Evolutionary conservation across 1,139 yeast species (phyloP).

Genomic region (Suhomyces terraborum): DNA sequence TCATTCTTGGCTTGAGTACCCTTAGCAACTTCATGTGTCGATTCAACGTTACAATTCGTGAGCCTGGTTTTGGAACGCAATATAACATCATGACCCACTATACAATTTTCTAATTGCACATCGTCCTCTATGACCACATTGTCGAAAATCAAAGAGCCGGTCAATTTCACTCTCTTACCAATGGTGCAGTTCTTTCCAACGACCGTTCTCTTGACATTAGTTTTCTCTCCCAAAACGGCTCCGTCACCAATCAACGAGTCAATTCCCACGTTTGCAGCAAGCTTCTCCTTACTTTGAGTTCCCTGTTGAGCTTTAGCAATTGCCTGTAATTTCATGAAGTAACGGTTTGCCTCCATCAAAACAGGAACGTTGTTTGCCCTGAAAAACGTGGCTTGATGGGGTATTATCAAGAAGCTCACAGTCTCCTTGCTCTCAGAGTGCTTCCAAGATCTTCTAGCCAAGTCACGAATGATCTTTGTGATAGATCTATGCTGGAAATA

Average conservation of each 20-base stretch:
- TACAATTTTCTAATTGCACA: slow-evolving; percentile 83
- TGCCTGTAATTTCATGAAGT: slow-evolving; percentile 59
- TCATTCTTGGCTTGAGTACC: slow-evolving; percentile 80
- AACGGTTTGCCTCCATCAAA: slow-evolving; percentile 88
- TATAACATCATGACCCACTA: slow-evolving; percentile 69
- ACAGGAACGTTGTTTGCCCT: slow-evolving; percentile 79
- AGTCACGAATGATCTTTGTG: slow-evolving; percentile 74
- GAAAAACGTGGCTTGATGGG: slow-evolving; percentile 66
- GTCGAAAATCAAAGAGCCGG: slow-evolving; percentile 80
- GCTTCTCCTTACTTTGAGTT: slow-evolving; percentile 51
- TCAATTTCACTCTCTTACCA: slow-evolving; percentile 84
- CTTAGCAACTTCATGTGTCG: slow-evolving; percentile 64
- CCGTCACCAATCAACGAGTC: slow-evolving; percentile 75
- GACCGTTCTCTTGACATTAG: slow-evolving; percentile 80
- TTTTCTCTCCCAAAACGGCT: slow-evolving; percentile 68
- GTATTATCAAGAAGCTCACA: slow-evolving; percentile 64
- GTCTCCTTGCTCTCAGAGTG: slow-evolving; percentile 63
- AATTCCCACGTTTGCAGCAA: slow-evolving; percentile 80
- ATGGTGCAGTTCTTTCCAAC: slow-evolving; percentile 75
- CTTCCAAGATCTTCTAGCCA: slow-evolving; percentile 91
- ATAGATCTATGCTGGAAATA: slow-evolving; percentile 52
- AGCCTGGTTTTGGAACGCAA: slow-evolving; percentile 63
- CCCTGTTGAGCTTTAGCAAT: slow-evolving; percentile 30
- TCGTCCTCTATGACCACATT: slow-evolving; percentile 79
- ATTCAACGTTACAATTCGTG: slow-evolving; percentile 82